A percentile compares a stretch with the other conserved stretches of the same genome.
Evolutionary conservation across 2,329 filamentous ascomycete species (phyloP).

Genomic region (Botrytis cinerea): DNA sequence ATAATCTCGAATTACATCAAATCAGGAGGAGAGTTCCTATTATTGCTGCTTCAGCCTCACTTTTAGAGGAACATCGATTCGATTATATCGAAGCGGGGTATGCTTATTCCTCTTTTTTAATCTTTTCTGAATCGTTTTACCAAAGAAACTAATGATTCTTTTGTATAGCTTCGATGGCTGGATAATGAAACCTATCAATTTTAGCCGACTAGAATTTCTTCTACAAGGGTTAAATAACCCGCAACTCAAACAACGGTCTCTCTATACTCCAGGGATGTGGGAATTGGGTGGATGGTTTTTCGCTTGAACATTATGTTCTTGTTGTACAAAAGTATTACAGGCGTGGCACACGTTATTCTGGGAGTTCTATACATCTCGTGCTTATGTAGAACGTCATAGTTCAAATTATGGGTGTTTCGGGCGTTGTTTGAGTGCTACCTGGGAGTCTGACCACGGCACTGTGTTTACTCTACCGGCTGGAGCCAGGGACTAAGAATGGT

Average conservation of each 20-base stretch:
- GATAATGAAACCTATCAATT: constrained; percentile 87
- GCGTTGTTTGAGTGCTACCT: neutral
- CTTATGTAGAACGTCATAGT: neutral
- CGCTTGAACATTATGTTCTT: constrained; percentile 22
- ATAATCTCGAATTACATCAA: constrained; percentile 32
- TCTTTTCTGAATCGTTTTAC: neutral
- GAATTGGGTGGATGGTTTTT: constrained; percentile 82
- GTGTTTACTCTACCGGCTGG: neutral
- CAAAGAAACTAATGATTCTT: constrained; percentile 35
- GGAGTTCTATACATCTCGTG: neutral
- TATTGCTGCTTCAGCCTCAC: constrained; percentile 82
- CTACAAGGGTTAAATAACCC: constrained; percentile 68
- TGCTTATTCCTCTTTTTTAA: neutral
- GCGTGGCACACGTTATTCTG: neutral
- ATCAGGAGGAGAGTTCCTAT: constrained; percentile 66
- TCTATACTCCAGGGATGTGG: constrained; percentile 75
- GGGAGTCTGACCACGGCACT: too few species aligned
- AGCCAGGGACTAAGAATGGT: neutral
- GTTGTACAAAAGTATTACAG: neutral
- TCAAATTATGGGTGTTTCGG: neutral
- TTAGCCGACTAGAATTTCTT: constrained; percentile 69
- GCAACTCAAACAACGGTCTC: constrained; percentile 55
- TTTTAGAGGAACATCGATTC: constrained; percentile 68
- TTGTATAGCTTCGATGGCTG: constrained; percentile 76
- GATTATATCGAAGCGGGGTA: constrained; percentile 63